phyloP scores from a whole-genome alignment of 257 asterid species.

The Przewalskia tangutica region DNA sequence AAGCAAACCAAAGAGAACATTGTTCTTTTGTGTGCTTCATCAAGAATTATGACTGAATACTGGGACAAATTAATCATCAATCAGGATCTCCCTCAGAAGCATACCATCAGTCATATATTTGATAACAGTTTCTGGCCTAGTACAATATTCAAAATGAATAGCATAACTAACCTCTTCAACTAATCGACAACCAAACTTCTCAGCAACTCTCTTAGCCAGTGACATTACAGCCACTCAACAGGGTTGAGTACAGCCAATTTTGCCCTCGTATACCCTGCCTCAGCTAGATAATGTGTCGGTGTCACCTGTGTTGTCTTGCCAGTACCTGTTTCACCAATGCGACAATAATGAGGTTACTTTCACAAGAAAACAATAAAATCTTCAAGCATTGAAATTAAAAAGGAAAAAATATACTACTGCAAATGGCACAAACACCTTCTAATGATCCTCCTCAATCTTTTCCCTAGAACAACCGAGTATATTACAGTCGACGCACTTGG shows the following conservation, averaged over 20 bases:
- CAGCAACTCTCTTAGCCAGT: conserved; percentile 90
- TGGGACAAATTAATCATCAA: conserved; percentile 70
- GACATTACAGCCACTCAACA: conserved; percentile 32
- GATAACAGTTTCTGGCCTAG: conserved; percentile 88
- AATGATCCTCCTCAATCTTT: too few species aligned
- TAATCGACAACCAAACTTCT: conserved; percentile 84
- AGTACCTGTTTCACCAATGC: conserved; percentile 88
- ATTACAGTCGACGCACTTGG: too few species aligned
- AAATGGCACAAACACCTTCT: too few species aligned
- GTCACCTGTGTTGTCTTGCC: conserved; percentile 93
- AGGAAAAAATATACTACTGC: too few species aligned
- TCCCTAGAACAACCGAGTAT: too few species aligned
- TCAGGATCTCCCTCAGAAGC: conserved; percentile 66
- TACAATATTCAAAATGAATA: conserved; percentile 88
- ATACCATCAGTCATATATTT: conserved; percentile 37
- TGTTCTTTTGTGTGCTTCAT: conserved; percentile 91
- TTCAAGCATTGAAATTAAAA: too few species aligned
- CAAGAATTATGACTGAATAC: conserved; percentile 83
- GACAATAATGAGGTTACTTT: background rate
- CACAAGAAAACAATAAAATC: too few species aligned
- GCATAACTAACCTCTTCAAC: conserved; percentile 94
- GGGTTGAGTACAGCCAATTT: conserved; percentile 4
- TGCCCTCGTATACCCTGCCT: conserved; percentile 5
- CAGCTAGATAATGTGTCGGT: conserved; percentile 21
- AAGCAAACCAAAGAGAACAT: conserved; percentile 47